phyloP scores from a whole-genome alignment of 228 moss, liverwort and hornwort genomes.

The Sphagnum fallax region DNA sequence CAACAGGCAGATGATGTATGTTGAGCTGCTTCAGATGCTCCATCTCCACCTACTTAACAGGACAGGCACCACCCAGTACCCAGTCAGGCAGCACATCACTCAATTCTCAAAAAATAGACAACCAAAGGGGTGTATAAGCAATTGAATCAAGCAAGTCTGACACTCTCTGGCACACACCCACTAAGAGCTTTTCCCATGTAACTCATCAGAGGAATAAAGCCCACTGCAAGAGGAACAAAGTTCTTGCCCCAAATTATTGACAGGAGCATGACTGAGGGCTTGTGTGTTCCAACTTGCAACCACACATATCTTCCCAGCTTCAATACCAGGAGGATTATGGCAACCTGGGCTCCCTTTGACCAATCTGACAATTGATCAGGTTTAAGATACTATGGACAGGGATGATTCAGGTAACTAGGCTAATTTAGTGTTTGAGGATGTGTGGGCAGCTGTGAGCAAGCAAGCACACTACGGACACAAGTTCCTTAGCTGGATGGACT shows the following conservation, averaged over 20 bases:
- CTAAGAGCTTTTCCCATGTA: slow-evolving; percentile 31
- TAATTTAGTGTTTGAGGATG: no score
- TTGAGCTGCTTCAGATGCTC: slow-evolving; percentile 43
- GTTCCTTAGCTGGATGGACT: no score
- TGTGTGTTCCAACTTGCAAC: slow-evolving; percentile 29
- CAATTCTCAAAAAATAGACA: neutral
- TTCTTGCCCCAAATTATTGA: slow-evolving; percentile 26
- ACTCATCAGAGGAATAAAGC: slow-evolving; percentile 28
- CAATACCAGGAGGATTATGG: slow-evolving; percentile 13
- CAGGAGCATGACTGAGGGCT: slow-evolving; percentile 44
- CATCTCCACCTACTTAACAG: slow-evolving; percentile 38
- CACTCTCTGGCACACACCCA: slow-evolving; percentile 47
- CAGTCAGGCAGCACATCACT: no score
- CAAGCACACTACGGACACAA: no score
- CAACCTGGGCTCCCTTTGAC: slow-evolving; percentile 12
- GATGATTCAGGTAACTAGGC: no score
- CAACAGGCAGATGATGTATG: slow-evolving; percentile 33
- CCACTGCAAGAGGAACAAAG: slow-evolving; percentile 34
- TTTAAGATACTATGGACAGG: no score
- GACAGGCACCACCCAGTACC: neutral
- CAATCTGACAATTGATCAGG: slow-evolving; percentile 3
- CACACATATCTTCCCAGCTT: slow-evolving; percentile 36
- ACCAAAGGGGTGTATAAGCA: slow-evolving; percentile 7
- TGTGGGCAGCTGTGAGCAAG: no score
- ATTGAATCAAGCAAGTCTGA: slow-evolving; percentile 42